A percentile compares a stretch with the other conserved stretches of the same genome.
Evolutionary conservation across 2,329 filamentous ascomycete species (phyloP).

Genomic region (Monilinia vaccinii-corymbosi): DNA sequence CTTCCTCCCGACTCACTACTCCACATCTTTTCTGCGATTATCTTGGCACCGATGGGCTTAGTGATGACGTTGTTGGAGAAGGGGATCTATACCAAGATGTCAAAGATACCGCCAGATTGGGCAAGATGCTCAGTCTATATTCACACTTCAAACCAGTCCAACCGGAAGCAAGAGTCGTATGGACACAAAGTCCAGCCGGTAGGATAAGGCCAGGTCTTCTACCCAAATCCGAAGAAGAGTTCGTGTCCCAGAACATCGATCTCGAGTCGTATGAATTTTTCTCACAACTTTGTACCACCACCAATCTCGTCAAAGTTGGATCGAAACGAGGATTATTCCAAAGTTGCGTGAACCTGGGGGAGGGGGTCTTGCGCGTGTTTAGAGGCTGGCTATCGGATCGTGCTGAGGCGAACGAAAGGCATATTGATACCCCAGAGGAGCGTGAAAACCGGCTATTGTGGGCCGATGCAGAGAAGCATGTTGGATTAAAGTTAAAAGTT

Average conservation of each 20-base stretch:
- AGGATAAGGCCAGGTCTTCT: conserved; percentile 18
- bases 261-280: conserved; percentile 66
- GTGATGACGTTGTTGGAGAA: conserved; percentile 33
- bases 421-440: conserved; percentile 13
- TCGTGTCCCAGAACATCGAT: conserved; percentile 49
- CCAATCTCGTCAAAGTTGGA: conserved; percentile 59
- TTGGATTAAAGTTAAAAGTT: conserved; percentile 62
- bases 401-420: not conserved
- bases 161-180: conserved; percentile 38
- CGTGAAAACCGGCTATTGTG: conserved; percentile 49
- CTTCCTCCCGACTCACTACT: conserved; percentile 56
- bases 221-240: conserved; percentile 30
- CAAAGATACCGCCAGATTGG: conserved; percentile 31
- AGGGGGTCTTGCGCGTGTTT: conserved; percentile 63
- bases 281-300: conserved; percentile 61
- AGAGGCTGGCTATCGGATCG: conserved; percentile 56
- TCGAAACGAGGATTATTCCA: conserved; percentile 52
- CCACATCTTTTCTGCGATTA: conserved; percentile 63
- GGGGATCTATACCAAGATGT: conserved; percentile 19
- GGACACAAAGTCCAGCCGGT: conserved; percentile 30
- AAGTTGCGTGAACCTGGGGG: conserved; percentile 55
- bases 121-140: conserved; percentile 49
- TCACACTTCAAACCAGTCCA: conserved; percentile 60
- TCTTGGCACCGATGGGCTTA: conserved; percentile 50
- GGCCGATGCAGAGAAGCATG: conserved; percentile 52